phyloP scores from a whole-genome alignment of 208 protist genomes.

The Borovskyia barvae region DNA sequence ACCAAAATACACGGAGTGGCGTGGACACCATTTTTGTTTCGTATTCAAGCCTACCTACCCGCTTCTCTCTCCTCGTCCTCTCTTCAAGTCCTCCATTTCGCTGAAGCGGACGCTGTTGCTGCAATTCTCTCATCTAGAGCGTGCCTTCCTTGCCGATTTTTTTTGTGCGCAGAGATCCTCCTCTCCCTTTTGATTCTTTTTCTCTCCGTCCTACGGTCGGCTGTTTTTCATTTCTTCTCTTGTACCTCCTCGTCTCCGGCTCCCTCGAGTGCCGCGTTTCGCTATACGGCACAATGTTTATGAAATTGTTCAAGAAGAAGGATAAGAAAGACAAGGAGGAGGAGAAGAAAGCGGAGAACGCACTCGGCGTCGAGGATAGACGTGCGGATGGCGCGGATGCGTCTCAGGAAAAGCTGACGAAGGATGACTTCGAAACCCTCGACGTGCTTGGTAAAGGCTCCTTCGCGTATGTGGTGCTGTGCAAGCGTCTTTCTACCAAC shows the following conservation, averaged over 20 bases:
- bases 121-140: too few species aligned
- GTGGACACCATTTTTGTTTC: background rate
- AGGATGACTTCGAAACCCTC: conserved; percentile 92
- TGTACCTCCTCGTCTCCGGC: background rate
- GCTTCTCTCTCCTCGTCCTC: background rate
- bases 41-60: background rate
- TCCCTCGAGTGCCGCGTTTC: too few species aligned
- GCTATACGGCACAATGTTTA: conserved; percentile 60
- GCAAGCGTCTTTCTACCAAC: conserved; percentile 83
- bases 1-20: too few species aligned
- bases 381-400: conserved; percentile 11
- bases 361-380: conserved; percentile 20
- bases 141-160: background rate
- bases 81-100: background rate
- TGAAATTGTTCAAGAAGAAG: conserved; percentile 78
- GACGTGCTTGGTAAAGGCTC: conserved; percentile 93
- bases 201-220: background rate
- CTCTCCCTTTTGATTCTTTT: background rate
- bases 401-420: conserved; percentile 79
- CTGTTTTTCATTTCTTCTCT: background rate
- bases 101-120: background rate
- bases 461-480: conserved; percentile 95
- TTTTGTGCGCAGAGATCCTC: background rate
- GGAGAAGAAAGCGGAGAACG: conserved; percentile 31
- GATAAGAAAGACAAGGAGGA: conserved; percentile 91